Percentiles rank a stretch among this genome's conserved stretches.
Conservation (phyloP, 805 yeast species). For the Nakazawaea ambrosiae region DNA sequence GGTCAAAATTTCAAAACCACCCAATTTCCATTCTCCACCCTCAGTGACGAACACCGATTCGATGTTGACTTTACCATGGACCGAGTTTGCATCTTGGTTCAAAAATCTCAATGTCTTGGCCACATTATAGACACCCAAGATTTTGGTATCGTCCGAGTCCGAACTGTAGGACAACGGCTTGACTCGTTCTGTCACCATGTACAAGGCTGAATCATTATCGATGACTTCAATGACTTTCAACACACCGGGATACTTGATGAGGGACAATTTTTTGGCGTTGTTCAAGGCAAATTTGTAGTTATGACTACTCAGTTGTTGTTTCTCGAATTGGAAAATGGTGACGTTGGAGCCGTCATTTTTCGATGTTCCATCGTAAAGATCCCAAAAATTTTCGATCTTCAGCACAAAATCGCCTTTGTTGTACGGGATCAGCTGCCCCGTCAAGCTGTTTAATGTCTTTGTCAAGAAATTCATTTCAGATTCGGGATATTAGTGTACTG, state of each 20-base stretch:
- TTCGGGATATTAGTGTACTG: no score
- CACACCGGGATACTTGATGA: constrained; percentile 65
- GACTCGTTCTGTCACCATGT: constrained; percentile 64
- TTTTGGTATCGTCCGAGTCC: constrained; percentile 25
- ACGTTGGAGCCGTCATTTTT: constrained; percentile 44
- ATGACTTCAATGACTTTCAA: constrained; percentile 54
- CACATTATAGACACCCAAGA: constrained; percentile 52
- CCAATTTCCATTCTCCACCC: constrained; percentile 76
- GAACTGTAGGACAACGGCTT: constrained; percentile 37
- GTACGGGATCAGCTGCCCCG: constrained; percentile 56
- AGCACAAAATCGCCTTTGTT: constrained; percentile 32
- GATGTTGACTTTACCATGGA: constrained; percentile 56
- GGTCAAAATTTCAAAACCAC: constrained; percentile 70
- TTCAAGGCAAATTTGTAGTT: constrained; percentile 33
- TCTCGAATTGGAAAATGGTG: constrained; percentile 60
- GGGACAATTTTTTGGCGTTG: constrained; percentile 39
- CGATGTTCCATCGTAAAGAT: constrained; percentile 49
- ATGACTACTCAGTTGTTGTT: constrained; percentile 27
- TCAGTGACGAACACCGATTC: constrained; percentile 58
- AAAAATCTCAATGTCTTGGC: constrained; percentile 49
- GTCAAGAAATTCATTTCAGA: constrained; percentile 64
- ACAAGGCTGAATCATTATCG: constrained; percentile 49
- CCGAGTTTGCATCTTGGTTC: constrained; percentile 47
- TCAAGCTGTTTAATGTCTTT: constrained; percentile 49
- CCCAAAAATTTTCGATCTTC: constrained; percentile 46